phyloP scores from a whole-genome alignment of 371 early-diverging fungal genomes.

The Lichtheimia ramosa region DNA sequence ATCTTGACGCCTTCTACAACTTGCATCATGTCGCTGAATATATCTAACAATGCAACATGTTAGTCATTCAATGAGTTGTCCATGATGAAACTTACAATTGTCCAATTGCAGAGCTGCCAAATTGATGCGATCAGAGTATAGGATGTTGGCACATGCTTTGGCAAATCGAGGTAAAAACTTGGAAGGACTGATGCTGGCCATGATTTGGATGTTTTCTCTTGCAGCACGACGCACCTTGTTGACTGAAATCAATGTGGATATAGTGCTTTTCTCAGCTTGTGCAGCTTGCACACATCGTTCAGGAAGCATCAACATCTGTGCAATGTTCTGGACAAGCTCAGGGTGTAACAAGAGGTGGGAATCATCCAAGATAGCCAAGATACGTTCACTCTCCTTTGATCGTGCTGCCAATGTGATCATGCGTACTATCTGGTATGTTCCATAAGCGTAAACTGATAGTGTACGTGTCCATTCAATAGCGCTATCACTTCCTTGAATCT shows the following conservation, averaged over 20 bases:
- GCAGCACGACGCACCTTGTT: constrained; percentile 15
- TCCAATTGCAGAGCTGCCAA: constrained; percentile 24
- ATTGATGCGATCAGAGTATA: constrained; percentile 22
- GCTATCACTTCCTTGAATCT: constrained; percentile 4
- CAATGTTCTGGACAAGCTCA: constrained; percentile 12
- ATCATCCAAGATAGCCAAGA: background rate
- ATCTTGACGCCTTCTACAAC: constrained; percentile 27
- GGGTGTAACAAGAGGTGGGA: constrained; percentile 10
- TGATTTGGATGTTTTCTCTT: constrained; percentile 11
- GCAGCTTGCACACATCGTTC: constrained; percentile 23
- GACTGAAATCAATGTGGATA: constrained; percentile 14
- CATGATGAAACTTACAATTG: constrained; percentile 25
- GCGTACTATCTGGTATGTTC: constrained; percentile 16
- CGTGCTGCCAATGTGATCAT: constrained; percentile 17
- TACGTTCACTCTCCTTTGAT: background rate
- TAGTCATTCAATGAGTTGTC: background rate
- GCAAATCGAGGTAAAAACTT: constrained; percentile 12
- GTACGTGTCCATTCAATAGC: constrained; percentile 14
- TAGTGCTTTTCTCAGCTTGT: constrained; percentile 23
- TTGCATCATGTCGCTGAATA: constrained; percentile 23
- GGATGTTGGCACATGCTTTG: constrained; percentile 5
- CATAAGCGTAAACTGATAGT: constrained; percentile 20
- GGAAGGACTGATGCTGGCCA: constrained; percentile 9
- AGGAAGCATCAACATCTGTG: constrained; percentile 27
- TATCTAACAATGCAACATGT: constrained; percentile 3